phyloP scores from a whole-genome alignment of 306 rosid species.

The Morella rubra region DNA sequence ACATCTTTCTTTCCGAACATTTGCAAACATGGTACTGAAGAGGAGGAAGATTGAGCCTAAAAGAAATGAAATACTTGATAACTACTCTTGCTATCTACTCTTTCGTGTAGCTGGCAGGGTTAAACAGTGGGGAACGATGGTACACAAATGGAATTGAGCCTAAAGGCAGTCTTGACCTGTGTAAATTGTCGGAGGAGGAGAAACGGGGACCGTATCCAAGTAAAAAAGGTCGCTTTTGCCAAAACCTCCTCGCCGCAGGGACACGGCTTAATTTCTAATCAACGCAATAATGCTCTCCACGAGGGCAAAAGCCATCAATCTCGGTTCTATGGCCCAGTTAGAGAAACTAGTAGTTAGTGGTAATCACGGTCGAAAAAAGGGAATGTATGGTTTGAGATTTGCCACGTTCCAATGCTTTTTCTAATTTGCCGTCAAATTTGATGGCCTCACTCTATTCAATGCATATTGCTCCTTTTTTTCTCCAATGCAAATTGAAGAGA shows the following conservation, averaged over 20 bases:
- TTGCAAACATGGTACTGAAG: too few species aligned
- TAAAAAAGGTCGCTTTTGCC: not conserved
- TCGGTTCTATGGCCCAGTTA: not conserved
- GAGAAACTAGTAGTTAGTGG: not conserved
- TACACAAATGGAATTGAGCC: not conserved
- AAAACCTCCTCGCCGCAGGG: not conserved
- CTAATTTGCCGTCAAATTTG: too few species aligned
- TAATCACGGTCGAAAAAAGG: not conserved
- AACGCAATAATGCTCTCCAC: not conserved
- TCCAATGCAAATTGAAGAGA: too few species aligned
- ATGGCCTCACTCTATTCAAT: too few species aligned
- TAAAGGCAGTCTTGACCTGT: not conserved
- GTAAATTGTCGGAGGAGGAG: not conserved
- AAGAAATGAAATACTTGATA: too few species aligned
- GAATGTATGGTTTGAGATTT: too few species aligned
- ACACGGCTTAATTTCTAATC: not conserved
- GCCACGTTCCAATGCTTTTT: too few species aligned
- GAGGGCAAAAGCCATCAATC: constrained; percentile 9
- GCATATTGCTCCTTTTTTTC: too few species aligned
- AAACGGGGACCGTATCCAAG: not conserved
- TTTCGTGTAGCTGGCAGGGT: not conserved
- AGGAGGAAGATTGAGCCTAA: too few species aligned
- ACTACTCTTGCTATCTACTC: too few species aligned
- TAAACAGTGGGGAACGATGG: not conserved
- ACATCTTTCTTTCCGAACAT: too few species aligned